Conservation (phyloP, 208 protist species). For the Crithidia brevicula region DNA sequence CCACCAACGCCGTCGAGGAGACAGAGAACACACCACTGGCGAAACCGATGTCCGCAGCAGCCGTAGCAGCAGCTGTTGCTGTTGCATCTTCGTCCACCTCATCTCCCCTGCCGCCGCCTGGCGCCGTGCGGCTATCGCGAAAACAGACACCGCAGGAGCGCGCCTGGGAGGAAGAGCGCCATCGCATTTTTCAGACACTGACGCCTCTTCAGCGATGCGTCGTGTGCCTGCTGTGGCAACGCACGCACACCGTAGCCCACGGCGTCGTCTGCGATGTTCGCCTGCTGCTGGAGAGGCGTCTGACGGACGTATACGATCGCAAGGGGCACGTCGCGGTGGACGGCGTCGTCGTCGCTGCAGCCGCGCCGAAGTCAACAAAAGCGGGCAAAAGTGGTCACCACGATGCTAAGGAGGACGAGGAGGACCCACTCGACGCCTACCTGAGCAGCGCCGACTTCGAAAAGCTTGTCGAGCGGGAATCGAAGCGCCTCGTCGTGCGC, state of each 20-base stretch:
- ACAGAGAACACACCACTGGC: neutral
- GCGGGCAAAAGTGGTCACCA: neutral
- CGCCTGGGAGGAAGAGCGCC: slow-evolving; percentile 47
- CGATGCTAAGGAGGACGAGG: slow-evolving; percentile 2
- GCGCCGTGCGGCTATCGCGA: no score
- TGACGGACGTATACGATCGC: slow-evolving; percentile 18
- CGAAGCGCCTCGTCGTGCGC: slow-evolving; percentile 39
- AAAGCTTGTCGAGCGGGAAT: slow-evolving; percentile 38
- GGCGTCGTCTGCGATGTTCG: slow-evolving; percentile 61
- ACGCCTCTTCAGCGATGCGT: slow-evolving; percentile 71
- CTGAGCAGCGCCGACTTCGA: slow-evolving; percentile 45
- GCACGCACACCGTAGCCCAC: slow-evolving; percentile 36
- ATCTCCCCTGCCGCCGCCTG: no score
- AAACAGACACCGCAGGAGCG: no score
- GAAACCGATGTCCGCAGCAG: neutral
- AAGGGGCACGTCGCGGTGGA: slow-evolving; percentile 15
- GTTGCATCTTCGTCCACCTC: no score
- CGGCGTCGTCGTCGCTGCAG: neutral
- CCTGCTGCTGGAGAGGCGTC: slow-evolving; percentile 27
- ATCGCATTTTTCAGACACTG: slow-evolving; percentile 51
- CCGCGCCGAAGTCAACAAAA: neutral
- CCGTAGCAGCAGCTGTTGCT: no score
- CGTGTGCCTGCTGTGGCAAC: slow-evolving; percentile 78
- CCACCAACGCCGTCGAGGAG: neutral
- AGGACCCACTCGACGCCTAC: slow-evolving; percentile 48